A percentile compares a stretch with the other conserved stretches of the same genome.
phyloP scores from a whole-genome alignment of 768 basidiomycete species.

The Amanita fuliginea region DNA sequence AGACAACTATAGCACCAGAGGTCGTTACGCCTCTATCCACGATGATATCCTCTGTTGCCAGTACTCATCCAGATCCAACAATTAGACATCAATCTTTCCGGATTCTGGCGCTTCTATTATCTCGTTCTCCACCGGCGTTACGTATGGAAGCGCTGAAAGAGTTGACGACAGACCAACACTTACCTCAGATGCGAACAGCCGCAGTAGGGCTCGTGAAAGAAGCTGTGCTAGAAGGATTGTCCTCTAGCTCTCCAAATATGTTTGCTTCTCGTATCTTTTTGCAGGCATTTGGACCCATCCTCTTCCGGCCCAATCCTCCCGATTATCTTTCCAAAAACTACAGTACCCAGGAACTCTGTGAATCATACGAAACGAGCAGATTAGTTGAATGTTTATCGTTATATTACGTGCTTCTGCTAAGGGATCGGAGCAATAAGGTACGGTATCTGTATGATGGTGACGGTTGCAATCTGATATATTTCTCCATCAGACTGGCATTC shows the following conservation, averaged over 20 bases:
- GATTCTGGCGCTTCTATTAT: conserved; percentile 41
- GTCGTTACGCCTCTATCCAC: conserved; percentile 35
- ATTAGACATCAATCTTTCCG: conserved; percentile 54
- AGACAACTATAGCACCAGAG: conserved; percentile 23
- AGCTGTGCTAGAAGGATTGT: conserved; percentile 41
- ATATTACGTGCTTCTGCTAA: conserved; percentile 50
- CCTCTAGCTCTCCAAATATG: conserved; percentile 20
- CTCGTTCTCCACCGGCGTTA: conserved; percentile 31
- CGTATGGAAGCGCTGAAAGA: conserved; percentile 46
- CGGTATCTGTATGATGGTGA: neutral
- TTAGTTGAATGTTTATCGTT: conserved; percentile 57
- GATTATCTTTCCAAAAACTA: conserved; percentile 31
- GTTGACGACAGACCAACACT: conserved; percentile 34
- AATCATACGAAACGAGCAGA: conserved; percentile 47
- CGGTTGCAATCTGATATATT: neutral
- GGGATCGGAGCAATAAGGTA: conserved; percentile 52
- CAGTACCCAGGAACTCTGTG: conserved; percentile 34
- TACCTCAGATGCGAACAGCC: conserved; percentile 60
- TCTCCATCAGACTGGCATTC: conserved; percentile 38
- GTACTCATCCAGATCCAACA: conserved; percentile 47
- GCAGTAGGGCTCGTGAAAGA: conserved; percentile 64
- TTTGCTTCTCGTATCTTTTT: conserved; percentile 50
- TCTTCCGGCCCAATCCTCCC: conserved; percentile 47
- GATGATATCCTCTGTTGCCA: conserved; percentile 44
- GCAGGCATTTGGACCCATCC: conserved; percentile 43